Evolutionary conservation across 331 rosid genomes (phyloP), one percentile per base, ranked within the genome.

Genomic region (Erythrophleum ivorense): DNA sequence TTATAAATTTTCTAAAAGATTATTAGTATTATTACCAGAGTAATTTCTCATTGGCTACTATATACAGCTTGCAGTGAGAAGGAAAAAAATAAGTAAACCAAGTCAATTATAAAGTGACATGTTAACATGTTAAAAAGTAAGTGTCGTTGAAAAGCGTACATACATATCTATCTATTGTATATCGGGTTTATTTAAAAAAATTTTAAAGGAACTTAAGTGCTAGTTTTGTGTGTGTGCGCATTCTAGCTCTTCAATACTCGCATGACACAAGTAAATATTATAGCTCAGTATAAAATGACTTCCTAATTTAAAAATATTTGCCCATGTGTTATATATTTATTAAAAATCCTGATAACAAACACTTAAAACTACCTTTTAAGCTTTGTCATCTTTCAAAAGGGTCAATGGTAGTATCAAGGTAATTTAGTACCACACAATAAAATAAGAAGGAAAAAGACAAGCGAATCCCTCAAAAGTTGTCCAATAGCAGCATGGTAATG

Each of bases 401-500:
- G 43, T 76, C 2, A 73, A 60, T 67, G 33, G 75, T 46, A 80
- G 81, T 52, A 80, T 53, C 18, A 80, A 6, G 41, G 76, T 4
- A 78, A 78, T 50, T 83, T 29, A 85, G 54, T 75, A 60, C 50
- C 75, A 65, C 54, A 48, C 63, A 84, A 54, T 45, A 18, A 38
- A 74, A n/a, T 59, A 34, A 71, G 38, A 71, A 78, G 34, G 77
- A 63, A 73, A 71, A 19, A 49, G 86, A 84, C 86, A 80, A 85
- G 84, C 64, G 84, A 86, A 85, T 76, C 91, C 70, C 86, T 74
- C 82, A 65, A 81, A 78, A 40, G 67, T 85, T 85, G 90, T 86
- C 89, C 76, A 78, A 78, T 87, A 69, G 87, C 85, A 69, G 85
- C 84, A 69, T 71, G 76, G 84, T 84, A 84, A 85, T 52, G 80